Base-by-base conservation (phyloP, 1,284 basidiomycete genomes). In the Rhodotorula sp. region DNA sequence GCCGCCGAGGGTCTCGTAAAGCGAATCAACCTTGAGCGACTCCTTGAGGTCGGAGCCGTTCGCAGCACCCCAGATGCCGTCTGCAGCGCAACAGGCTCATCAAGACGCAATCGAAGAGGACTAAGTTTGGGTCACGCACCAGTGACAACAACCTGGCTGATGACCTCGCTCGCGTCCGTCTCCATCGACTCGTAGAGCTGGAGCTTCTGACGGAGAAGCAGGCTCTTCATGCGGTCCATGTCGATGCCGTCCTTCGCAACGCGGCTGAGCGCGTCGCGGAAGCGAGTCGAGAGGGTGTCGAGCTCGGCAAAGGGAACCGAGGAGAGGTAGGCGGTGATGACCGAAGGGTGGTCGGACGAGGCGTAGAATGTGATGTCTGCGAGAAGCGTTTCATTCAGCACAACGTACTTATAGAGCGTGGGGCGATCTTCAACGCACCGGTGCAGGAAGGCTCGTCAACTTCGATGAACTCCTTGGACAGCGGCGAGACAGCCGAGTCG, bases 401-500 rank as follows among this genome's bases (percentile, higher is more conserved):
- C 25, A 34, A 34, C 34, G 34, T 34, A 34, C 34, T 34, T 34
- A 34, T 34, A 34, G 34, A 34, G 34, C 34, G 34, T 34, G 34
- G 34, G 34, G 34, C 34, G 34, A 34, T 34, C 34, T 34, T 34
- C 34, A 34, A 46, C 84, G 56, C 74, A 90, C 91, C 75, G 16
- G 83, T 83, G 70, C 92, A 96, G 62, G 92, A 85, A 0, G 97
- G 97, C 65, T 90, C 89, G 76, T 95, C 90, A 62, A 90, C 91
- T 83, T 99, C 97, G 63, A 98, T 87, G 76, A 91, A 97, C 79
- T 93, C 92, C 82, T 95, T 95, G 80, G 91, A 93, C 68, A 99
- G 83, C 25, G 95, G 94, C 19, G 93, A 90, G 42, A 92, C 91
- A 1, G 94, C 85, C 16, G 91, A 91, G 57, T 92, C 92, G 59